These are phyloP conservation scores for Mastigamoeba balamuthi DNA, from an alignment of 78 protist species.

Conservation along the genomic window DNA sequence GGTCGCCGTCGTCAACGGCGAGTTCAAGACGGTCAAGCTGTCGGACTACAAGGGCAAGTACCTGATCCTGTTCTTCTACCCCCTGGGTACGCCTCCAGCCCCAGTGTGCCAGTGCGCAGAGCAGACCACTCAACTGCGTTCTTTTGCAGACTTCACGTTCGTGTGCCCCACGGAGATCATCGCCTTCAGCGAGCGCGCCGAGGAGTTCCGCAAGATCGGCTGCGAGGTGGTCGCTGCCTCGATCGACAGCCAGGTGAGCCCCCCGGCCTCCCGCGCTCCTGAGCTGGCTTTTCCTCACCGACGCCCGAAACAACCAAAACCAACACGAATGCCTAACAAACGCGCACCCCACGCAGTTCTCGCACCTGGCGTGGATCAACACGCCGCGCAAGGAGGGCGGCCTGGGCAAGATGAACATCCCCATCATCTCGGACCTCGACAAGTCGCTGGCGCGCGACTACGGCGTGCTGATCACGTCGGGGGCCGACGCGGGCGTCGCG, in stretches of 20 bases:
- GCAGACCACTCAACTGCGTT: background rate
- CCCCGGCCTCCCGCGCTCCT: too few species aligned
- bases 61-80: constrained; percentile 40
- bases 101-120: background rate
- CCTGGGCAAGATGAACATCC: constrained; percentile 80
- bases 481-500: constrained; percentile 53
- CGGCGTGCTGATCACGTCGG: constrained; percentile 72
- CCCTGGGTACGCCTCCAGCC: constrained; percentile 9
- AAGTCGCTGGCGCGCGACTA: constrained; percentile 71
- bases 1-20: constrained; percentile 55
- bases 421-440: constrained; percentile 75
- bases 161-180: constrained; percentile 94
- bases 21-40: constrained; percentile 19
- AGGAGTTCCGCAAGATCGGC: constrained; percentile 64
- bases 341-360: constrained; percentile 11
- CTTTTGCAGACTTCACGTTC: constrained; percentile 37
- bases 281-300: background rate
- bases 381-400: constrained; percentile 91
- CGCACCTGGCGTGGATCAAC: constrained; percentile 89
- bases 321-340: background rate
- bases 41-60: constrained; percentile 32
- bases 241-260: constrained; percentile 63
- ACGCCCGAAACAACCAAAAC: background rate
- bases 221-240: constrained; percentile 66
- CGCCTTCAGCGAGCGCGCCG: constrained; percentile 74